These are phyloP conservation scores for Oxytropis ochrocephala DNA, from an alignment of 306 rosid genomes.

Conservation along the genomic window DNA sequence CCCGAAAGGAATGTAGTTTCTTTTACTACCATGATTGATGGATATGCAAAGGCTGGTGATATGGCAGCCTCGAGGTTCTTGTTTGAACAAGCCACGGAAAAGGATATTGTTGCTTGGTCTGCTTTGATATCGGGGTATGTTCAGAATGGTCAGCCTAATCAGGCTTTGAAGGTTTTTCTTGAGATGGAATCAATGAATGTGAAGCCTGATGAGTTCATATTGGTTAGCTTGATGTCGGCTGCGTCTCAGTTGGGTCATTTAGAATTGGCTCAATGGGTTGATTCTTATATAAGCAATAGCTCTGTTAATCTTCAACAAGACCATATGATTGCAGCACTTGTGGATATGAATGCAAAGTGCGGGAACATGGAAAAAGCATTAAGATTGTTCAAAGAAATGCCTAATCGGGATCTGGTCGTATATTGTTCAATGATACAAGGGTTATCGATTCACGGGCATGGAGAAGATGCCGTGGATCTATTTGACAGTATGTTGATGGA, in stretches of 20 bases:
- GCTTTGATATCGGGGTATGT: constrained; percentile 70
- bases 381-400: constrained; percentile 43
- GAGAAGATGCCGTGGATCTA: constrained; percentile 45
- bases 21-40: constrained; percentile 69
- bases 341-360: constrained; percentile 81
- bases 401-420: constrained; percentile 40
- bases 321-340: constrained; percentile 58
- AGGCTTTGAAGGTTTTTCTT: constrained; percentile 45
- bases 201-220: constrained; percentile 56
- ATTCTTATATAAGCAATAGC: constrained; percentile 39
- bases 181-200: constrained; percentile 54
- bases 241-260: constrained; percentile 55
- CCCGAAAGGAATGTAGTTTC: constrained; percentile 62
- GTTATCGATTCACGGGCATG: constrained; percentile 63
- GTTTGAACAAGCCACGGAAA: constrained; percentile 42
- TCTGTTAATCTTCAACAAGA: constrained; percentile 34
- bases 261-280: constrained; percentile 55
- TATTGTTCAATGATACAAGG: constrained; percentile 79
- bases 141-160: constrained; percentile 53
- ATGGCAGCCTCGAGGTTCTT: constrained; percentile 53
- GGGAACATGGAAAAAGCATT: constrained; percentile 70
- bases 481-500: constrained; percentile 62
- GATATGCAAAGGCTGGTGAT: constrained; percentile 65
- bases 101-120: constrained; percentile 63
- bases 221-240: constrained; percentile 77